A percentile compares a stretch with the other conserved stretches of the same genome.
These are phyloP conservation scores for Begonia loranthoides DNA, from an alignment of 306 rosid genomes.

Conservation along the genomic window DNA sequence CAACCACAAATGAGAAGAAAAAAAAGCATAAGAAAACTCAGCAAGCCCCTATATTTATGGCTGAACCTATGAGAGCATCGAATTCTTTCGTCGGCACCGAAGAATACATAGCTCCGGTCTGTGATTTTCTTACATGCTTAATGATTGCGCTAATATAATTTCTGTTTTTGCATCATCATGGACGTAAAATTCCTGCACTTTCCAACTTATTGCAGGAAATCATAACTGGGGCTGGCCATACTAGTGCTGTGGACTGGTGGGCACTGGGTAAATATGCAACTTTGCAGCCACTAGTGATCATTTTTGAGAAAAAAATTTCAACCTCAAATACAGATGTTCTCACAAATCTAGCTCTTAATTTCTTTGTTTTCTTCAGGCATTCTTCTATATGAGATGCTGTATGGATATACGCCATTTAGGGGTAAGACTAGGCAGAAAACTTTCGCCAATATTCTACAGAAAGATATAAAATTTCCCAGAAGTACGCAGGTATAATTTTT, in stretches of 20 bases:
- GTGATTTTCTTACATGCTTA: conserved; percentile 8
- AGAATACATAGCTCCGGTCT: conserved; percentile 98
- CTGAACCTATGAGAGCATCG: conserved; percentile 97
- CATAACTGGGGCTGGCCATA: conserved; percentile 86
- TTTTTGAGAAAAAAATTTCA: too few relatives aligned
- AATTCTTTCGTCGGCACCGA: conserved; percentile 98
- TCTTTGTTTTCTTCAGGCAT: conserved; percentile 30
- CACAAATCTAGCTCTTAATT: too few relatives aligned
- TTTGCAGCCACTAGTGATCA: neutral
- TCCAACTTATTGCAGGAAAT: conserved; percentile 57
- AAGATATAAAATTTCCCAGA: conserved; percentile 87
- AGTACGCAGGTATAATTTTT: conserved; percentile 38
- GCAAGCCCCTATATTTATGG: conserved; percentile 63
- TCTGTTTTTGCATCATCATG: neutral
- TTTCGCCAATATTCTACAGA: conserved; percentile 83
- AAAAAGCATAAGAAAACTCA: conserved; percentile 40
- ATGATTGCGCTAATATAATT: neutral
- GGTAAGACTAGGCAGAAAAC: conserved; percentile 91
- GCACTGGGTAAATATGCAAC: conserved; percentile 56
- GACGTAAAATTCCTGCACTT: neutral
- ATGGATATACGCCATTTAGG: conserved; percentile 86
- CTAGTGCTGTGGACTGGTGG: conserved; percentile 99
- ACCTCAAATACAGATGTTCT: too few relatives aligned
- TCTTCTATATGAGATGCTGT: conserved; percentile 84
- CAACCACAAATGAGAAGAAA: conserved; percentile 43